Percentiles rank a stretch among this genome's conserved stretches.
Conservation (phyloP, 805 yeast genomes). For the Candida awuae region DNA sequence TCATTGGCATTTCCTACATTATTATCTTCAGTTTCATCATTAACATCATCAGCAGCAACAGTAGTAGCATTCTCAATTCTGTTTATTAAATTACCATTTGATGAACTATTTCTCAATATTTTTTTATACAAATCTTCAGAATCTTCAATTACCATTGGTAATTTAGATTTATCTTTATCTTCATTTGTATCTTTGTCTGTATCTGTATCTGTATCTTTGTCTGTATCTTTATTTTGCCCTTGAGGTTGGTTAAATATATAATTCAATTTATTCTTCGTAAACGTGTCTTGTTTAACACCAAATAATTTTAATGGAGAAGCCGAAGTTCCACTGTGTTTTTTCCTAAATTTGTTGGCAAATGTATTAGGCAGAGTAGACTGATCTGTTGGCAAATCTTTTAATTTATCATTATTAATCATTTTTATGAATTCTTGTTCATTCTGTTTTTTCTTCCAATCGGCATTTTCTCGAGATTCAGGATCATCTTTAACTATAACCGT, state of each 20-base stretch:
- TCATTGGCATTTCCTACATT: conserved; percentile 8
- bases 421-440: conserved; percentile 17
- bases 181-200: conserved; percentile 7
- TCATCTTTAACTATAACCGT: conserved; percentile 20
- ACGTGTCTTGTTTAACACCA: conserved; percentile 25
- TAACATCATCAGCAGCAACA: conserved; percentile 1
- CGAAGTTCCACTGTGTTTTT: conserved; percentile 18
- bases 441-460: conserved; percentile 26
- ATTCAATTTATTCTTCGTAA: conserved; percentile 23
- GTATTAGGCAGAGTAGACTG: conserved; percentile 22
- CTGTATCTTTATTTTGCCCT: no score
- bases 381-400: conserved; percentile 15
- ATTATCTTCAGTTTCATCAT: background rate
- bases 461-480: conserved; percentile 17
- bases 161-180: conserved; percentile 4
- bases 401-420: conserved; percentile 15
- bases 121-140: conserved; percentile 7
- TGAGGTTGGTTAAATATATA: conserved; percentile 22
- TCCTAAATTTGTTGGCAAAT: conserved; percentile 23
- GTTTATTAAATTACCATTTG: conserved; percentile 8
- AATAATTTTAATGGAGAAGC: conserved; percentile 27
- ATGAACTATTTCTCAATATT: conserved; percentile 6
- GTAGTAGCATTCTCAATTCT: conserved; percentile 18
- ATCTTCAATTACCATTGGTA: conserved; percentile 6
- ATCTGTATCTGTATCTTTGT: no score